Evolutionary conservation across 495 filamentous ascomycete species (phyloP).

Genomic region (Trichoderma reesei): DNA sequence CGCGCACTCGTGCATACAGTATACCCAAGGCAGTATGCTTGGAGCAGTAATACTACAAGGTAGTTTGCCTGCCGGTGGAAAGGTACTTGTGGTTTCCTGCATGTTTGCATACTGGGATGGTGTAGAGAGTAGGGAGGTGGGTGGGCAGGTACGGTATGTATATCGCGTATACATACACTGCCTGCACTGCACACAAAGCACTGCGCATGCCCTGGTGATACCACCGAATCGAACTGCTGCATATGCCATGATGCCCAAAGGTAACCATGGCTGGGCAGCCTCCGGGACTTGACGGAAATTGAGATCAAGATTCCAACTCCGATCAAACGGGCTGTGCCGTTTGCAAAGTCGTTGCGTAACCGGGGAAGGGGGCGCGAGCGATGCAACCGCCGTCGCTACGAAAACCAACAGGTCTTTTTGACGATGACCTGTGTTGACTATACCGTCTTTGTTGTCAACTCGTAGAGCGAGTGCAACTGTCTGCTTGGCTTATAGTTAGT

Average conservation of each 20-base stretch:
- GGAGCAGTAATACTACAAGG: neutral
- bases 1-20: slow-evolving; percentile 2
- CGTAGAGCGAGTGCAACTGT: too few relatives aligned
- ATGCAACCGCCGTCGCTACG: neutral
- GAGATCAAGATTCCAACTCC: neutral
- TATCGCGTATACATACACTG: too few relatives aligned
- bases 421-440: too few relatives aligned
- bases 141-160: too few relatives aligned
- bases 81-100: too few relatives aligned
- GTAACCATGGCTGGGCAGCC: slow-evolving; percentile 6
- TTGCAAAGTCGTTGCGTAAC: neutral
- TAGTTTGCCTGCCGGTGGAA: neutral
- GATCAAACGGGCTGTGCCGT: neutral
- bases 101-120: too few relatives aligned
- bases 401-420: neutral
- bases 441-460: too few relatives aligned
- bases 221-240: neutral
- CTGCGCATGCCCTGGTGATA: neutral
- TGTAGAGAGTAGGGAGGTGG: too few relatives aligned
- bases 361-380: too few relatives aligned
- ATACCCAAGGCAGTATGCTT: too few relatives aligned
- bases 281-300: slow-evolving; percentile 2
- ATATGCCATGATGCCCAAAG: slow-evolving; percentile 8
- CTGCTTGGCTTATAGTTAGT: too few relatives aligned
- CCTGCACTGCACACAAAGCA: neutral